Conservation (phyloP, 768 basidiomycete genomes). For the Rhodosporidiobolus odoratus region DNA sequence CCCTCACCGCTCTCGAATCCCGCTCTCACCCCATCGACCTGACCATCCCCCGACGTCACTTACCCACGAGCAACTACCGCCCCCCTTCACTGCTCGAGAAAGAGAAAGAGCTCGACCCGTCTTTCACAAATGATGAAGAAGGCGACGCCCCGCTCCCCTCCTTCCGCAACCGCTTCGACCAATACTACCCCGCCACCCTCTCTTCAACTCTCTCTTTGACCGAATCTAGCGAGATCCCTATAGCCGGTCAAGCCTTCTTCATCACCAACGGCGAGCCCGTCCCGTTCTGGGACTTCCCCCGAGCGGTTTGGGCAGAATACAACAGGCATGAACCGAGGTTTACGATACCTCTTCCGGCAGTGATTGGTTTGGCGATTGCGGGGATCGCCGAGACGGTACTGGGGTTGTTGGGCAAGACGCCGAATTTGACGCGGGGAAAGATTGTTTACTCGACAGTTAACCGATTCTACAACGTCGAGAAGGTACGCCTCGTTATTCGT, state of each 20-base stretch:
- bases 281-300: constrained; percentile 91
- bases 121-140: constrained; percentile 19
- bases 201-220: background rate
- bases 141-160: constrained; percentile 33
- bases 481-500: constrained; percentile 47
- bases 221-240: constrained; percentile 48
- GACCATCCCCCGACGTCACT: constrained; percentile 24
- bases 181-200: constrained; percentile 29
- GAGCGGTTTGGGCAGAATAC: constrained; percentile 69
- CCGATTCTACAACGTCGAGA: constrained; percentile 91
- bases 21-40: constrained; percentile 46
- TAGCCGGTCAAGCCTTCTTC: constrained; percentile 91
- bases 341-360: constrained; percentile 28
- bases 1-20: constrained; percentile 47
- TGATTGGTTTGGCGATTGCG: constrained; percentile 57
- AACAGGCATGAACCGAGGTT: constrained; percentile 45
- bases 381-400: constrained; percentile 66
- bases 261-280: constrained; percentile 95
- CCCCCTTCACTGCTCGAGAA: constrained; percentile 18
- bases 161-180: constrained; percentile 41
- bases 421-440: constrained; percentile 77
- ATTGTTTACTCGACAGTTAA: constrained; percentile 72
- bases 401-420: constrained; percentile 68
- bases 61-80: constrained; percentile 37
- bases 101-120: constrained; percentile 31